Evolutionary conservation across 2,329 filamentous ascomycete species (phyloP), one percentile per base, ranked within the genome.

Genomic region (Pseudogymnoascus destructans): DNA sequence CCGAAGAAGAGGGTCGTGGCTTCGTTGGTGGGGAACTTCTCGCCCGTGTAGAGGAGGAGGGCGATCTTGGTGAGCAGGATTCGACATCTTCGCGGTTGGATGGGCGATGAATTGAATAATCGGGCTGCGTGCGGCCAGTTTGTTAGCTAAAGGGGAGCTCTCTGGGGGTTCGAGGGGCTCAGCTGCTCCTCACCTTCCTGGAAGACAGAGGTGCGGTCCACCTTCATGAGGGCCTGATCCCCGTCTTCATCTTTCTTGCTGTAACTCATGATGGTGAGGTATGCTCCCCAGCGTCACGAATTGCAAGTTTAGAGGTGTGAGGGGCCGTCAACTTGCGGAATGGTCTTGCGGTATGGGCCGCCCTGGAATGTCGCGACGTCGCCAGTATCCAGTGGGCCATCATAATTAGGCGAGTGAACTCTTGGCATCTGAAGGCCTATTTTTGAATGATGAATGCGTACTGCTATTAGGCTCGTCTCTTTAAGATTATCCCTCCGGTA

Each of bases 211-310:
- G 92, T 96, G 70, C 95, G 86, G 77, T 98, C 93, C 69, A 97
- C 89, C 81, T 92, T 95, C 79, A 97, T 87, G 77, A 97, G 81
- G 71, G 87, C 86, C 72, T 86, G 82, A 72, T 96, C 92, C 71
- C 86, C 89, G 78, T 98, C 93, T 80, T 97, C 93, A 74, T 98
- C 92, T 80, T 95, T 97, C 79, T 98, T 98, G 79, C 92, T 86
- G 82, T 93, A 95, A 76, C 87, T 93, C 91, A 95, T 95, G 70
- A 66, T 83, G 32, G 21, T 49, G 63, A 64, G 65, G 64, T 65
- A 42, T 58, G 64, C 66, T 69, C 66, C 66, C 62, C 67, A 69
- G 67, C 67, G 65, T 69, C 67, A 70, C 65, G 64, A 68, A 68
- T 68, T 64, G 65, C 40, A 46, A 46, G 40, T 46, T 46, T 46